Percentiles rank a stretch among this genome's conserved stretches.
These are phyloP conservation scores for Lactifluus piperatus DNA, from an alignment of 768 basidiomycete genomes.

Conservation along the genomic window DNA sequence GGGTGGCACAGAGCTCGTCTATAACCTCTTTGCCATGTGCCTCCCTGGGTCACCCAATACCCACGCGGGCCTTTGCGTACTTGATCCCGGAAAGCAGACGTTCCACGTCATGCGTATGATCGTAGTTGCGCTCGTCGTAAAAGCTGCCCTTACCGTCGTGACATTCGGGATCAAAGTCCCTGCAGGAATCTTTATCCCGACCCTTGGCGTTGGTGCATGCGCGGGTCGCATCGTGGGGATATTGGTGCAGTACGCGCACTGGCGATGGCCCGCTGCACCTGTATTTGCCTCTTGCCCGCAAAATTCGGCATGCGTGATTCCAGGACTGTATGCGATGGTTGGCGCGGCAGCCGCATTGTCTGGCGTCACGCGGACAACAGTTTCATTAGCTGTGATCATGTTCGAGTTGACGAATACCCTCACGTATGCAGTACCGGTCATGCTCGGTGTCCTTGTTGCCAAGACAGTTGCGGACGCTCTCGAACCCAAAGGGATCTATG, in stretches of 20 bases:
- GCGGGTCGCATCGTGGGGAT: conserved; percentile 85
- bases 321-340: conserved; percentile 92
- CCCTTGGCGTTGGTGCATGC: conserved; percentile 90
- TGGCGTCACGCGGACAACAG: conserved; percentile 91
- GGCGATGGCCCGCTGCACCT: conserved; percentile 44
- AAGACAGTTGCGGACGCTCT: conserved; percentile 85
- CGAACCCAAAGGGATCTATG: conserved; percentile 93
- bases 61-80: conserved; percentile 62
- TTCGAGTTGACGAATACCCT: conserved; percentile 92
- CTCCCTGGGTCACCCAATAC: conserved; percentile 43
- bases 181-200: conserved; percentile 96
- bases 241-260: conserved; percentile 66
- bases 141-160: conserved; percentile 70
- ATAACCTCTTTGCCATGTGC: conserved; percentile 87
- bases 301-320: conserved; percentile 68
- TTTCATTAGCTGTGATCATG: conserved; percentile 93
- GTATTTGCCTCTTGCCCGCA: conserved; percentile 62
- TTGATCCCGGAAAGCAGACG: conserved; percentile 48
- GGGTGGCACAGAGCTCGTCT: conserved; percentile 93
- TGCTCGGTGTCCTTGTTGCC: conserved; percentile 81
- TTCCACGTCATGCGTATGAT: conserved; percentile 59
- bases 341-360: conserved; percentile 92
- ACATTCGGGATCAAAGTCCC: conserved; percentile 91
- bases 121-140: conserved; percentile 71
- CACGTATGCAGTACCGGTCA: conserved; percentile 85